Evolutionary conservation across 176 grass and related monocot species (phyloP).

Genomic region (Pontederia paniculata): DNA sequence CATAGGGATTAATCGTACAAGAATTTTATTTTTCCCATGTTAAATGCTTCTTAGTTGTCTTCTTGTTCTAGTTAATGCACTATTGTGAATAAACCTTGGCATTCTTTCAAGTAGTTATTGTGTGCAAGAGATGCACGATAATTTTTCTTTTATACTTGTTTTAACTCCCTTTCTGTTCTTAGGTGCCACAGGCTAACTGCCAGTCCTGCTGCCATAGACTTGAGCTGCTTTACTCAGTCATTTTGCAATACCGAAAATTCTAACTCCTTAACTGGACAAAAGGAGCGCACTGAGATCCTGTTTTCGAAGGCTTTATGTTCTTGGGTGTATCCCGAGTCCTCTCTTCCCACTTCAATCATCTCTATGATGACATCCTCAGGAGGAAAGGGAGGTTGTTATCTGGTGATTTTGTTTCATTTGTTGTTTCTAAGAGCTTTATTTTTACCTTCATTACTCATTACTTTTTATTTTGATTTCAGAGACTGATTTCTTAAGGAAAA

Average conservation of each 20-base stretch:
- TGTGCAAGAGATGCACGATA: too few species aligned
- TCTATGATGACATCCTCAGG: conserved; percentile 55
- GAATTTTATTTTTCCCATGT: too few species aligned
- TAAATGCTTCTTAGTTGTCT: too few species aligned
- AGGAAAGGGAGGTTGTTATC: conserved; percentile 50
- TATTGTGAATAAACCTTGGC: too few species aligned
- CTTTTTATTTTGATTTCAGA: conserved; percentile 23
- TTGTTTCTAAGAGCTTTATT: conserved; percentile 5
- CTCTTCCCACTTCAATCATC: conserved; percentile 50
- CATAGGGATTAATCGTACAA: too few species aligned
- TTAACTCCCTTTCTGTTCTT: background rate
- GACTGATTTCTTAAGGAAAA: conserved; percentile 51
- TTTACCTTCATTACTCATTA: background rate
- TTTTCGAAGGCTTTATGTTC: conserved; percentile 61
- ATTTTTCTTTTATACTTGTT: too few species aligned
- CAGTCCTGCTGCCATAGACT: conserved; percentile 24
- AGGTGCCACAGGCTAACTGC: conserved; percentile 72
- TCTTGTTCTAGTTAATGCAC: too few species aligned
- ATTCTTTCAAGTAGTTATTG: too few species aligned
- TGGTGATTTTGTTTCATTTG: background rate
- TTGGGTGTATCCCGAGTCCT: conserved; percentile 80
- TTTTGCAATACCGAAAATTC: conserved; percentile 30
- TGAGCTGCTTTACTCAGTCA: conserved; percentile 20
- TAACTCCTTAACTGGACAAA: conserved; percentile 7
- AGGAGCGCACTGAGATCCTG: conserved; percentile 28